phyloP scores from a whole-genome alignment of 2,329 filamentous ascomycete species.

The Cercospora brassicicola region DNA sequence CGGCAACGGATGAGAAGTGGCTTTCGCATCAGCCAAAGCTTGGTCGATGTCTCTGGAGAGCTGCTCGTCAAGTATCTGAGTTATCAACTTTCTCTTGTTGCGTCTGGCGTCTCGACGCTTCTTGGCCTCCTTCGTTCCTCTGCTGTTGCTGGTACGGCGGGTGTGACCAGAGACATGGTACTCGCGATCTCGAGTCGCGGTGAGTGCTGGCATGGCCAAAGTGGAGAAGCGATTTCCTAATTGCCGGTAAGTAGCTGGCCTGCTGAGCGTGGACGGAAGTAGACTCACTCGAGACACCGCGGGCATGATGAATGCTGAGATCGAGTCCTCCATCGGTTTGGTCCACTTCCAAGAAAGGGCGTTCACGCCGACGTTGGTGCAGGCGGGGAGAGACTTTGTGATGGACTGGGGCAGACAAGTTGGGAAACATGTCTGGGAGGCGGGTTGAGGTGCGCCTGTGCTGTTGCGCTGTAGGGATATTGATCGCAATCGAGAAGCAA shows the following conservation, averaged over 20 bases:
- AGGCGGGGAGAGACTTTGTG: slow-evolving; percentile 8
- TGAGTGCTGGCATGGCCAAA: slow-evolving; percentile 23
- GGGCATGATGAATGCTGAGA: slow-evolving; percentile 34
- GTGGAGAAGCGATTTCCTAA: slow-evolving; percentile 35
- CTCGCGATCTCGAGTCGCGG: slow-evolving; percentile 20
- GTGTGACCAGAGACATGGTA: slow-evolving; percentile 16
- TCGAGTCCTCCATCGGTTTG: slow-evolving; percentile 22
- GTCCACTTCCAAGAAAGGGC: slow-evolving; percentile 18
- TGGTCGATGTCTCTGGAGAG: slow-evolving; percentile 34
- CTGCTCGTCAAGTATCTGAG: slow-evolving; percentile 35
- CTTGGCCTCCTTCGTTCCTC: slow-evolving; percentile 36
- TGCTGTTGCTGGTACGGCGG: slow-evolving; percentile 32
- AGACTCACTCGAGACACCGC: slow-evolving; percentile 26
- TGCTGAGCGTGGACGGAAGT: not conserved
- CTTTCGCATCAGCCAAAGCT: slow-evolving; percentile 28
- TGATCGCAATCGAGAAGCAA: slow-evolving; percentile 16
- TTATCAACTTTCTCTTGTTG: slow-evolving; percentile 31
- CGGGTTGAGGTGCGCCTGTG: slow-evolving; percentile 14
- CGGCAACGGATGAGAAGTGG: slow-evolving; percentile 7
- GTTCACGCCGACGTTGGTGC: slow-evolving; percentile 15
- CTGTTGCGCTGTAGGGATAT: slow-evolving; percentile 23
- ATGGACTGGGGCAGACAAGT: slow-evolving; percentile 19
- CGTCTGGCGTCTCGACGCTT: slow-evolving; percentile 35
- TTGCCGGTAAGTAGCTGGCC: slow-evolving; percentile 3
- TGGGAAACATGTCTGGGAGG: slow-evolving; percentile 27